Evolutionary conservation across 2,329 filamentous ascomycete genomes (phyloP).

Genomic region (Emergomyces pasteurianus): DNA sequence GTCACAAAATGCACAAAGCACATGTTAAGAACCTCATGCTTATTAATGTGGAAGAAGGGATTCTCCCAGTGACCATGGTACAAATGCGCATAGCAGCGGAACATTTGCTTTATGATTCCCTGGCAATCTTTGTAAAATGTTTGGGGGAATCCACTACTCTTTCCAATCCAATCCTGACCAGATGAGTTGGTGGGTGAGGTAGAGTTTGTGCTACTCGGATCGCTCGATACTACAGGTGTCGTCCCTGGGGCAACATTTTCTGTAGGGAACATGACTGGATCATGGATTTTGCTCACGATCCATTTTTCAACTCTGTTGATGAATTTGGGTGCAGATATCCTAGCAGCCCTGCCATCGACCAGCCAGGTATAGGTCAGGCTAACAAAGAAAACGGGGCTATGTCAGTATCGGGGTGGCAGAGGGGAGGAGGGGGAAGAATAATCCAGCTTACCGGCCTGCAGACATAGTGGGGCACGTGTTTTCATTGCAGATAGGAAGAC

Average conservation of each 20-base stretch:
- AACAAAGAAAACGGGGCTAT: slow-evolving; percentile 1
- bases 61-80: slow-evolving; percentile 93
- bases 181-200: slow-evolving; percentile 27
- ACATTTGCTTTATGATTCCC: slow-evolving; percentile 94
- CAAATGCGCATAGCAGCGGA: slow-evolving; percentile 92
- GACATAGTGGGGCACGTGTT: slow-evolving; percentile 84
- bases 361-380: slow-evolving; percentile 96
- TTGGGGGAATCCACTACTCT: slow-evolving; percentile 81
- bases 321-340: slow-evolving; percentile 85
- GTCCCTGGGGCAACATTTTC: slow-evolving; percentile 52
- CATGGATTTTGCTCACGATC: slow-evolving; percentile 92
- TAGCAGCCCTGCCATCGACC: slow-evolving; percentile 76
- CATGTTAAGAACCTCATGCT: slow-evolving; percentile 62
- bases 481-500: slow-evolving; percentile 69
- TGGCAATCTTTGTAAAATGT: slow-evolving; percentile 85
- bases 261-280: slow-evolving; percentile 80
- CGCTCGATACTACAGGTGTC: slow-evolving; percentile 42
- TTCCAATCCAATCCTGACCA: slow-evolving; percentile 68
- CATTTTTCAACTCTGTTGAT: slow-evolving; percentile 93
- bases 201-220: slow-evolving; percentile 41
- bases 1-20: slow-evolving; percentile 78
- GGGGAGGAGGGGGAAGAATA: not conserved
- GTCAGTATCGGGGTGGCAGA: not conserved
- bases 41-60: slow-evolving; percentile 70
- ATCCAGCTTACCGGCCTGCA: slow-evolving; percentile 65